Percentiles rank a stretch among this genome's conserved stretches.
phyloP scores from a whole-genome alignment of 2,329 filamentous ascomycete genomes.

The Anthostomella pinea region DNA sequence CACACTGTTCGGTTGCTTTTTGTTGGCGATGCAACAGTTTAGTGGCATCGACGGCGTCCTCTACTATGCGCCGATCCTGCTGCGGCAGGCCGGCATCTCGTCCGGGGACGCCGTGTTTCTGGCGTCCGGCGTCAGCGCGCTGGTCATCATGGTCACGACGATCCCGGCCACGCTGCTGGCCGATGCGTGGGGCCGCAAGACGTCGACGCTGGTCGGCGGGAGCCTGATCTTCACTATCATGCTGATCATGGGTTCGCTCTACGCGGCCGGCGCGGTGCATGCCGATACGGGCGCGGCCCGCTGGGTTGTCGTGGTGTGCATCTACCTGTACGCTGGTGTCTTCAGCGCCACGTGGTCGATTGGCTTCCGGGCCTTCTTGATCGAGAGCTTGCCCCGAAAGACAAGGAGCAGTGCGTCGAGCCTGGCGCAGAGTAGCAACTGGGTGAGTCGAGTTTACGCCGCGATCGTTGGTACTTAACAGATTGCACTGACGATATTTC shows the following conservation, averaged over 20 bases:
- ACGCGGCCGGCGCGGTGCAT: slow-evolving; percentile 41
- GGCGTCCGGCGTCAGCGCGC: slow-evolving; percentile 24
- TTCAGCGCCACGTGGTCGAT: slow-evolving; percentile 52
- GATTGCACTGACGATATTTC: neutral
- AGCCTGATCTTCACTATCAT: slow-evolving; percentile 48
- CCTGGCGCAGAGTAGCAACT: slow-evolving; percentile 52
- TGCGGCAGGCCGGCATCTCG: slow-evolving; percentile 56
- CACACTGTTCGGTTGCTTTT: slow-evolving; percentile 52
- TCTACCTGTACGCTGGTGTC: slow-evolving; percentile 48
- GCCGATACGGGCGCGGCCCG: slow-evolving; percentile 36
- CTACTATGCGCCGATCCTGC: slow-evolving; percentile 59
- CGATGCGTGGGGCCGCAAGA: slow-evolving; percentile 55
- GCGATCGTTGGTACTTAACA: neutral
- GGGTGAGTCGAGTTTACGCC: slow-evolving; percentile 33
- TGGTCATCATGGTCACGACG: slow-evolving; percentile 25
- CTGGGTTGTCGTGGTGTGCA: slow-evolving; percentile 50
- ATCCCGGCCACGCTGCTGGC: slow-evolving; percentile 47
- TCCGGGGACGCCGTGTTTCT: slow-evolving; percentile 35
- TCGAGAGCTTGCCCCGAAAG: slow-evolving; percentile 54
- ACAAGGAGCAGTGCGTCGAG: slow-evolving; percentile 54
- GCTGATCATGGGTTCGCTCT: slow-evolving; percentile 51
- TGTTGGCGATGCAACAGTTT: slow-evolving; percentile 59
- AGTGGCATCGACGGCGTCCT: slow-evolving; percentile 60
- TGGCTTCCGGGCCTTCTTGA: slow-evolving; percentile 49
- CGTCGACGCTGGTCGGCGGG: slow-evolving; percentile 52